Evolutionary conservation across 495 filamentous ascomycete genomes (phyloP).

Genomic region (Jackrogersella multiformis): DNA sequence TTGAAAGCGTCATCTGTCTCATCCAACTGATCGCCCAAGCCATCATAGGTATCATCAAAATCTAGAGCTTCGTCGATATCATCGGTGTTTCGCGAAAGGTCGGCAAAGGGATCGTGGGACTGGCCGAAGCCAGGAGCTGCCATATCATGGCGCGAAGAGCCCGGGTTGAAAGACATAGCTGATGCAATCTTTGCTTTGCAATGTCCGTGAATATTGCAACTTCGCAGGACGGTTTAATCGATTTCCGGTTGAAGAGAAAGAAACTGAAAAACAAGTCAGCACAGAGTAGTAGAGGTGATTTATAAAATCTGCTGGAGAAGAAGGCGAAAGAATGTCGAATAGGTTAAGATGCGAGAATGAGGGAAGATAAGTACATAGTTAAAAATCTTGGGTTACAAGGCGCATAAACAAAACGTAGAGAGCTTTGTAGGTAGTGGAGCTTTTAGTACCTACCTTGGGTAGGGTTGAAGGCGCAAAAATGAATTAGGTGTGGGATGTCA

Average conservation of each 20-base stretch:
- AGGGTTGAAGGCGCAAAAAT: constrained; percentile 8
- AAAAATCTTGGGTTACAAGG: background rate
- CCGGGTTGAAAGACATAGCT: constrained; percentile 87
- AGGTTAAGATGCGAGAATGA: background rate
- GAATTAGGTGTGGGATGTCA: background rate
- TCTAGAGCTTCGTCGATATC: constrained; percentile 85
- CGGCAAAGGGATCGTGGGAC: constrained; percentile 87
- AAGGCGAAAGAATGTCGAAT: background rate
- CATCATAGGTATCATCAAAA: constrained; percentile 98
- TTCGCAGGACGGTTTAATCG: background rate
- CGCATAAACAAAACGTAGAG: background rate
- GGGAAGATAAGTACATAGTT: no score
- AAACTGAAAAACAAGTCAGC: background rate
- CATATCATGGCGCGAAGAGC: constrained; percentile 68
- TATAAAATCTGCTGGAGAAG: background rate
- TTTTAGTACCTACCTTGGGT: no score
- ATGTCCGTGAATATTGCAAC: background rate
- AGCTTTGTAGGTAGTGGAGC: background rate
- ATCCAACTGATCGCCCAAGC: constrained; percentile 88
- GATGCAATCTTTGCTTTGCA: constrained; percentile 4
- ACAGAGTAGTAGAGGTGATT: no score
- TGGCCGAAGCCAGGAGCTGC: constrained; percentile 79
- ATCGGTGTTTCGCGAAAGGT: constrained; percentile 70
- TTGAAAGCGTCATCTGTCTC: constrained; percentile 96
- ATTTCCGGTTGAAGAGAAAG: background rate